These are phyloP conservation scores for Diaporthe citrichinensis DNA, from an alignment of 2,329 filamentous ascomycete genomes.

Conservation along the genomic window DNA sequence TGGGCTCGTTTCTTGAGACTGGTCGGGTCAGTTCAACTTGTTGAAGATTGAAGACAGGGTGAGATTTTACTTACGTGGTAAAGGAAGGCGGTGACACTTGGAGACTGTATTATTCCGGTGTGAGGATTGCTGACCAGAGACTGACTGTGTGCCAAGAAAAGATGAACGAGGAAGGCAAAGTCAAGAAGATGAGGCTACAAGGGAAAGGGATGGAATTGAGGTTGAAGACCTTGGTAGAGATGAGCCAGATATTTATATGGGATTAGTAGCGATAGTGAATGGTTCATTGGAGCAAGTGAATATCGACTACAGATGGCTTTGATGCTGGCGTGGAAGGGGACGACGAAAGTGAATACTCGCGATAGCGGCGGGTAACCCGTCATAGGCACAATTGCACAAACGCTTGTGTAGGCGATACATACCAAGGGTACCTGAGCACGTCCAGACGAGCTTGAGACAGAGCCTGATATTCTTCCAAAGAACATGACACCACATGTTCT, in stretches of 20 bases:
- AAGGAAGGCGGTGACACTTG: neutral
- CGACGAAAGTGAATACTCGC: neutral
- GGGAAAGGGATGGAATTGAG: neutral
- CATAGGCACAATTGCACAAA: neutral
- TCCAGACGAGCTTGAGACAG: neutral
- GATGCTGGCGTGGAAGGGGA: neutral
- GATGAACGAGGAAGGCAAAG: too few relatives aligned
- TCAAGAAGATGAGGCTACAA: too few relatives aligned
- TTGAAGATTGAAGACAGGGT: neutral
- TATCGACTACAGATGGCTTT: neutral
- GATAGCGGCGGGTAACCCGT: neutral
- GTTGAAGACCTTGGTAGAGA: neutral
- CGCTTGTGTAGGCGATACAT: neutral
- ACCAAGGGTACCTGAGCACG: neutral
- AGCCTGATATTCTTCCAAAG: neutral
- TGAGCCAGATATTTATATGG: neutral
- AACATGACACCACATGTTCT: neutral
- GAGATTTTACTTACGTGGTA: neutral
- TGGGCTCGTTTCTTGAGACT: too few relatives aligned
- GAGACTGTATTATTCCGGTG: neutral
- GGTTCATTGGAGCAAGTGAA: neutral
- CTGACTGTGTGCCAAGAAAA: too few relatives aligned
- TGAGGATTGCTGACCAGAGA: neutral
- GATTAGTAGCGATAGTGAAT: neutral
- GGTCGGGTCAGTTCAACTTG: neutral